These are phyloP conservation scores for Plasmopara muralis DNA, from an alignment of 352 stramenopile genomes.

Conservation along the genomic window DNA sequence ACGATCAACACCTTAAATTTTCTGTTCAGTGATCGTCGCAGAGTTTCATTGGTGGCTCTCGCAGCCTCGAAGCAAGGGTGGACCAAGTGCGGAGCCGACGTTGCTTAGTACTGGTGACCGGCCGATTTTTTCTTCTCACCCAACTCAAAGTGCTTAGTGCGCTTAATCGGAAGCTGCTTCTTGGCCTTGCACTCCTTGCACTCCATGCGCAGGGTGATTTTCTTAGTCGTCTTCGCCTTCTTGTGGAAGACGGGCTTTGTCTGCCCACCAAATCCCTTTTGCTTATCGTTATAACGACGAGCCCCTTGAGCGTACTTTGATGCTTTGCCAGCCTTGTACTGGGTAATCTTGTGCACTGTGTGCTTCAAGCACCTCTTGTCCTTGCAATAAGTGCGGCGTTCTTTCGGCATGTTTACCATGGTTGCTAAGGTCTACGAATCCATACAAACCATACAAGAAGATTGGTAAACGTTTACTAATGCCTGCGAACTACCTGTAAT, in stretches of 20 bases:
- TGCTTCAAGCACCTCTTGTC: conserved; percentile 99
- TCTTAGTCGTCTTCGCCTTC: conserved; percentile 99
- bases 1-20: conserved; percentile 8
- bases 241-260: conserved; percentile 99
- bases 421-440: conserved; percentile 64
- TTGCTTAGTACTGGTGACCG: conserved; percentile 95
- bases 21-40: neutral
- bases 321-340: conserved; percentile 99
- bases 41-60: conserved; percentile 5
- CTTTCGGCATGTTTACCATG: conserved; percentile 99
- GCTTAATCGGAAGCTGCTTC: conserved; percentile 98
- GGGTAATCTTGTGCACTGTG: conserved; percentile 98
- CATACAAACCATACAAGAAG: neutral
- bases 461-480: conserved; percentile 9
- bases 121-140: conserved; percentile 98
- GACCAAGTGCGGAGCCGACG: neutral
- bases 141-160: conserved; percentile 99
- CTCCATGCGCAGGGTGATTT: conserved; percentile 96
- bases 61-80: neutral
- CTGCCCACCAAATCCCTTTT: conserved; percentile 99
- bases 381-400: conserved; percentile 99
- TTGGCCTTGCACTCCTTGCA: conserved; percentile 99
- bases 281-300: conserved; percentile 99
- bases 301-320: conserved; percentile 98
- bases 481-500: too few species aligned